Evolutionary conservation across 306 rosid species (phyloP), one percentile per base, ranked within the genome.

Genomic region (Inga leiocalycina): DNA sequence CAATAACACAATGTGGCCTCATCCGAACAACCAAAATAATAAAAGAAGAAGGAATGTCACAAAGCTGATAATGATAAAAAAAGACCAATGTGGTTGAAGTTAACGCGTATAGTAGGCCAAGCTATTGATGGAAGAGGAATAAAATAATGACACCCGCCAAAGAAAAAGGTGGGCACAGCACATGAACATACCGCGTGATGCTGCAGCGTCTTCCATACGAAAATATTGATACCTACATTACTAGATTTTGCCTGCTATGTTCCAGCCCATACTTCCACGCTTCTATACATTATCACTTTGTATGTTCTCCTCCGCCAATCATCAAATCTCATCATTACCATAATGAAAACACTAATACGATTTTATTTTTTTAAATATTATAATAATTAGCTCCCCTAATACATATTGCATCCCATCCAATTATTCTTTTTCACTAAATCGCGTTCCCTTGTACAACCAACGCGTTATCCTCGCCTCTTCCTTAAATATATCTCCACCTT

Each of bases 231-330:
- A 6, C 43, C 43, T 39, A 39, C 1, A 39, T 39, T 39, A 5
- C 43, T 39, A 39, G 8, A 39, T 39, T 39, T 39, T 39, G 43
- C 43, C 43, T 39, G 8, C 43, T 39, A 0, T 39, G 2, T 9
- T 70, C 75, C 75, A 70, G 75, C 75, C 2, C 75, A 70, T n/a
- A 19, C 22, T 64, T 6, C 30, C 75, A 22, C 75, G 75, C 10
- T 6, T 44, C 14, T 43, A n/a, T 9, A 10, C 16, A 14, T 49
- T 16, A 2, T 8, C 19, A 12, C 8, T 3, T 0, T 48, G 4
- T 10, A 62, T 27, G 8, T 11, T 62, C 34, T 24, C 17, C 0
- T 12, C 8, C 15, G 19, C 1, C 68, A 62, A 59, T 59, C 34
- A 22, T 59, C 34, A 8, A n/a, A 9, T 10, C 15, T 59, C 34